Percentiles rank a stretch among this genome's conserved stretches.
phyloP scores from a whole-genome alignment of 768 basidiomycete genomes.

The Phylloporus arenicola region DNA sequence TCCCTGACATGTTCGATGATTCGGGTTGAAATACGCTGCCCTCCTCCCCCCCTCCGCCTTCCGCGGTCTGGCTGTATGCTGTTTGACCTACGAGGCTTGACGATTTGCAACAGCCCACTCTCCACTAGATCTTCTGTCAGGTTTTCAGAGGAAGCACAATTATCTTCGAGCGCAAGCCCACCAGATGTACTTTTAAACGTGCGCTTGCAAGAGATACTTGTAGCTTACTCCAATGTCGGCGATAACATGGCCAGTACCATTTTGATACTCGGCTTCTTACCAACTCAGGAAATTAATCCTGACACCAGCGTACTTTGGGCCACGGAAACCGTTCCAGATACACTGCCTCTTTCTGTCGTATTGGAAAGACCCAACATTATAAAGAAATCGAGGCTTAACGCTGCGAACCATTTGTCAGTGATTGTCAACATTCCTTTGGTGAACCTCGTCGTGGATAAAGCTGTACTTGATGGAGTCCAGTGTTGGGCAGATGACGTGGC shows the following conservation, averaged over 20 bases:
- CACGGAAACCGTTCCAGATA: constrained; percentile 13
- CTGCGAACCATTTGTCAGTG: constrained; percentile 12
- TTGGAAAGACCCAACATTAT: constrained; percentile 12
- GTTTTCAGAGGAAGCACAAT: constrained; percentile 23
- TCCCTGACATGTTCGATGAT: constrained; percentile 48
- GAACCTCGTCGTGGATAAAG: constrained; percentile 58
- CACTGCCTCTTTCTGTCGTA: constrained; percentile 19
- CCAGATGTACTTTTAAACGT: constrained; percentile 31
- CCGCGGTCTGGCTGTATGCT: constrained; percentile 67
- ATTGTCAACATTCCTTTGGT: constrained; percentile 54
- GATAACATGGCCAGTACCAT: constrained; percentile 40
- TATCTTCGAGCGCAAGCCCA: constrained; percentile 2
- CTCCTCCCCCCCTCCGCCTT: constrained; percentile 42
- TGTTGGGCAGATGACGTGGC: constrained; percentile 82
- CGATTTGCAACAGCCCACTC: constrained; percentile 30
- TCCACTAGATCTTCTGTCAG: constrained; percentile 22
- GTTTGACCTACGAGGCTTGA: constrained; percentile 55
- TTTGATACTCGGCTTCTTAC: constrained; percentile 47
- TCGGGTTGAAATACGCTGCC: constrained; percentile 63
- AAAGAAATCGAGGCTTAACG: background rate
- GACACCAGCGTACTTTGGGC: constrained; percentile 22
- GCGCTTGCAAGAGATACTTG: constrained; percentile 41
- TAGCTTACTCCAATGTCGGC: constrained; percentile 43
- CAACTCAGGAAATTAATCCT: constrained; percentile 14
- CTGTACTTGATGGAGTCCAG: constrained; percentile 69